phyloP scores from a whole-genome alignment of 192 early-diverging fungal genomes.

The Lunasporangiospora selenospora region DNA sequence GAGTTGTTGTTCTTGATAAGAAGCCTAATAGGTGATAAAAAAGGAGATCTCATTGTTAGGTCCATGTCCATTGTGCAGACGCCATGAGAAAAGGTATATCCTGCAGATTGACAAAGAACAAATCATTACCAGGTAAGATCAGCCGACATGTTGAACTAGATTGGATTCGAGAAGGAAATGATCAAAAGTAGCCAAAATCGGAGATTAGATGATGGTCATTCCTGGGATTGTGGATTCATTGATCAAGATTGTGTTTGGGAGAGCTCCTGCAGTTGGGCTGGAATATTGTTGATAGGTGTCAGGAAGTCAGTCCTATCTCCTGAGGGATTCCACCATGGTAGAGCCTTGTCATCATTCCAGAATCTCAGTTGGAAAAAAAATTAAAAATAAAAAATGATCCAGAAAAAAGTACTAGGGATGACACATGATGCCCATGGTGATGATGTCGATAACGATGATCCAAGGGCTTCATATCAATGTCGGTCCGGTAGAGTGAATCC shows the following conservation, averaged over 20 bases:
- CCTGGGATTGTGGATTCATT: too few species aligned
- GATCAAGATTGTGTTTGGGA: too few species aligned
- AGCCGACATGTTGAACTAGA: constrained; percentile 51
- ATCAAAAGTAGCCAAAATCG: too few species aligned
- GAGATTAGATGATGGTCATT: constrained; percentile 6
- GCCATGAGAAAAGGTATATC: not conserved
- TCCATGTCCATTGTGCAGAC: too few species aligned
- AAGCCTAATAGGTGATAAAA: constrained; percentile 49
- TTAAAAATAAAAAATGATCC: not conserved
- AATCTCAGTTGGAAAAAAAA: too few species aligned
- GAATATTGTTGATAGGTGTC: too few species aligned
- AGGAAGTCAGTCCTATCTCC: too few species aligned
- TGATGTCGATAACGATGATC: not conserved
- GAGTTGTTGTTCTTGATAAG: constrained; percentile 79
- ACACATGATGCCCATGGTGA: not conserved
- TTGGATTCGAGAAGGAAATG: not conserved
- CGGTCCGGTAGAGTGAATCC: too few species aligned
- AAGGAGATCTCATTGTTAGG: too few species aligned
- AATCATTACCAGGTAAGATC: constrained; percentile 47
- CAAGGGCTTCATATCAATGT: not conserved
- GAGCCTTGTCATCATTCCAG: too few species aligned
- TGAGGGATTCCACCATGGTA: too few species aligned
- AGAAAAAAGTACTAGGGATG: not conserved
- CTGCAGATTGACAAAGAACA: not conserved
- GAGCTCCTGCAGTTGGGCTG: too few species aligned